Percentiles rank a stretch among this genome's conserved stretches.
Evolutionary conservation across 768 basidiomycete genomes (phyloP).

Genomic region (Clavulina sp.): DNA sequence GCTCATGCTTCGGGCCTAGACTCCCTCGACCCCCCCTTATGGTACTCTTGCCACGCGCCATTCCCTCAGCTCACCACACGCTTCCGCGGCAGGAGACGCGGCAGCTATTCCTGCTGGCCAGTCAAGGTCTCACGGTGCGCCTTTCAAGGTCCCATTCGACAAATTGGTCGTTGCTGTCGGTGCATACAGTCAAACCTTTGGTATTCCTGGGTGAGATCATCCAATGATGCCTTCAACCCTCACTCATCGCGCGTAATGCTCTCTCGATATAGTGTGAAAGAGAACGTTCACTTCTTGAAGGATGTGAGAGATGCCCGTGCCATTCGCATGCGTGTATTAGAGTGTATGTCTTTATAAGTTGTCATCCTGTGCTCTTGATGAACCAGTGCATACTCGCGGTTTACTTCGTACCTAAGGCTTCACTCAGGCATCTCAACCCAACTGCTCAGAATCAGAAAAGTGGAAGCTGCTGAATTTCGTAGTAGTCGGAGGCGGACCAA

Average conservation of each 20-base stretch:
- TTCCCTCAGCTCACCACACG: conserved; percentile 5
- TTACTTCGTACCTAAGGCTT: conserved; percentile 29
- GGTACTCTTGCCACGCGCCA: conserved; percentile 1
- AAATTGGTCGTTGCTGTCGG: conserved; percentile 75
- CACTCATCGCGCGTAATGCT: conserved; percentile 19
- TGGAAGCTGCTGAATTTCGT: conserved; percentile 69
- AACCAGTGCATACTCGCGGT: neutral
- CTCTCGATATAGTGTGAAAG: conserved; percentile 63
- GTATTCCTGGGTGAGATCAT: neutral
- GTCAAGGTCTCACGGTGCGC: conserved; percentile 12
- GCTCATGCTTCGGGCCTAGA: neutral
- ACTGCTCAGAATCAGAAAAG: conserved; percentile 53
- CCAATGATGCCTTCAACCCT: neutral
- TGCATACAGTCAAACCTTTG: conserved; percentile 65
- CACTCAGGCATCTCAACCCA: conserved; percentile 73
- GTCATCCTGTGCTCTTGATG: neutral
- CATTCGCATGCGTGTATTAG: conserved; percentile 56
- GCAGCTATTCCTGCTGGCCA: conserved; percentile 9
- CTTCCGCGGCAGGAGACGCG: neutral
- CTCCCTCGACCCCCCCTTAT: neutral
- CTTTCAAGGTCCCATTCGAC: conserved; percentile 53
- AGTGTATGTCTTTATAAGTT: conserved; percentile 29
- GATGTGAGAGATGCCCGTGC: conserved; percentile 57
- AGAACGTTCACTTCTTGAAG: conserved; percentile 68
- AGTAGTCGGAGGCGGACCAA: conserved; percentile 50